Base-by-base conservation (phyloP, 2,329 filamentous ascomycete genomes). In the Colletotrichum cereale region DNA sequence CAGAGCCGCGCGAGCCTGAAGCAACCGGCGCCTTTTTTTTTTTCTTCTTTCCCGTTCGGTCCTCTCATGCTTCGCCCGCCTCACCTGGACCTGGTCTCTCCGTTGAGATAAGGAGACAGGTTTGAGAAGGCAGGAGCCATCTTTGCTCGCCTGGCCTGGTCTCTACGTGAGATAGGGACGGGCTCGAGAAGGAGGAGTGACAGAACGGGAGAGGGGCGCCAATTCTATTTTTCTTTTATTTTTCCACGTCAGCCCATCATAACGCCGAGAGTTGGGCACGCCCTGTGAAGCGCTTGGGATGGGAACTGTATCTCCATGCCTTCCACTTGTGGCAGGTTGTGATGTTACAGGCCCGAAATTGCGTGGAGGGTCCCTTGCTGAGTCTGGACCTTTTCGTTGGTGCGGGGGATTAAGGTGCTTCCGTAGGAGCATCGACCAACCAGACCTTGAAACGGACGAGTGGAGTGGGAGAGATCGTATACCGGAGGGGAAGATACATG, bases 261-360 rank as follows among this genome's bases (percentile, higher is more conserved):
- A 80, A 80, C 75, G 79, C 79, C 79, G 79, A 80, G 77, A 76
- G 78, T 80, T 76, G 78, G 78, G 76, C 78, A 79, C 58, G 62
- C 74, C 77, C 71, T 50, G 62, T 76, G 76, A 78, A 75, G 66
- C 75, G 71, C 73, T 67, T 67, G 72, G 75, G 70, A 71, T 62
- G 56, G 60, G 34, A n/a, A n/a, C 26, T 44, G 34, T 36, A 56
- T 50, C 26, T 34, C 21, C 6, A 65, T 61, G 12, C n/a, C n/a
- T 57, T 29, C 24, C 5, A 29, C 24, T 31, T 31, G 12, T 38
- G 24, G 38, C 29, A 29, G 29, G 52, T 21, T 21, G 40, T 48
- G 8, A 21, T 29, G 40, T 42, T 44, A 31, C 44, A 62, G 55
- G 42, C 34, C 55, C 60, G 71, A 73, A 73, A 73, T 42, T 73